phyloP scores from a whole-genome alignment of 768 basidiomycete species.

The Dentipellis sp. region DNA sequence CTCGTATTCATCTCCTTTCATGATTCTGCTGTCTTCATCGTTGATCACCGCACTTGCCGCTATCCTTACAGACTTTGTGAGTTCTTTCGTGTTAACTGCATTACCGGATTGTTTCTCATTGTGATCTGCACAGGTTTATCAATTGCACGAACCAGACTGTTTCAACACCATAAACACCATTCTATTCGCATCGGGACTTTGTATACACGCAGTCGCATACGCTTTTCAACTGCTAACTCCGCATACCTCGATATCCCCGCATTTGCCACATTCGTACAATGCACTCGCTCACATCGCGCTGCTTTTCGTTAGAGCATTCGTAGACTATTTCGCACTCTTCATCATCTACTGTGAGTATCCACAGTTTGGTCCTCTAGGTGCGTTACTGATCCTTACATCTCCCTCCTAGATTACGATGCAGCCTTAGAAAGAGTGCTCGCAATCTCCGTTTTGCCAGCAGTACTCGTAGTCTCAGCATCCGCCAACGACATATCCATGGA shows the following conservation, averaged over 20 bases:
- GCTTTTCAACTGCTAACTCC: neutral
- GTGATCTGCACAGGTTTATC: neutral
- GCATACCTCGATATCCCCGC: neutral
- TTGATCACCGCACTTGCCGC: neutral
- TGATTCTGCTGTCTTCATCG: neutral
- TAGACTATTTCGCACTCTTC: neutral
- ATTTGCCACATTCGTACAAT: neutral
- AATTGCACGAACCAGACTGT: neutral
- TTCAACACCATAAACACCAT: neutral
- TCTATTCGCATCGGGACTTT: neutral
- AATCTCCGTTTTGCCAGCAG: slow-evolving; percentile 15
- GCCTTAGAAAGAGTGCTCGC: slow-evolving; percentile 18
- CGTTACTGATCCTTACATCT: neutral
- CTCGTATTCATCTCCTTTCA: neutral
- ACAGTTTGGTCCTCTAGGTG: neutral
- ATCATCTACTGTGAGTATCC: slow-evolving; percentile 7
- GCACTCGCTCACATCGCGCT: neutral
- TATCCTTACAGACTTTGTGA: neutral
- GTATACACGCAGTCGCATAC: neutral
- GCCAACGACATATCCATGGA: neutral
- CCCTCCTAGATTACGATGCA: slow-evolving; percentile 22
- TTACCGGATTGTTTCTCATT: neutral
- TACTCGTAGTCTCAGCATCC: slow-evolving; percentile 10
- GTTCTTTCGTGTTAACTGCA: neutral
- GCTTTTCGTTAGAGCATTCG: neutral